phyloP scores from a whole-genome alignment of 2,329 filamentous ascomycete species.

The Chaetomiaceae sp. region DNA sequence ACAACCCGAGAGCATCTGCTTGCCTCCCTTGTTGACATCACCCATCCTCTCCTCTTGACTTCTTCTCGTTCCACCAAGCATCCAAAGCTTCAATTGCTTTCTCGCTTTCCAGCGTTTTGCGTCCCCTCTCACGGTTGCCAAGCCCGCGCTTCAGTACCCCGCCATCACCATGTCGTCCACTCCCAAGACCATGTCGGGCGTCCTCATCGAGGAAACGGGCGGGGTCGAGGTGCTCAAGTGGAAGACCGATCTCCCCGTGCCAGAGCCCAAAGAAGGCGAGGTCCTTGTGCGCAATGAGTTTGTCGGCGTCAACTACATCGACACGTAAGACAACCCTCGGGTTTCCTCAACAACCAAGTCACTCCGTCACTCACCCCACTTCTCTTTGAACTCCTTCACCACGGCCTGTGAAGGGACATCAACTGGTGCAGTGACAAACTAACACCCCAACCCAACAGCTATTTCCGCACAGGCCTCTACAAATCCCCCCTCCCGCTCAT shows the following conservation, averaged over 20 bases:
- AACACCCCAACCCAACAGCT: slow-evolving; percentile 42
- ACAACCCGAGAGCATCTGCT: no score
- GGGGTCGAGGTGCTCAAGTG: slow-evolving; percentile 68
- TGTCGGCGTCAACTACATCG: slow-evolving; percentile 83
- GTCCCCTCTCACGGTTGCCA: background rate
- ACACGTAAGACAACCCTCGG: slow-evolving; percentile 54
- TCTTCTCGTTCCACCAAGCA: no score
- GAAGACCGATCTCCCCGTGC: slow-evolving; percentile 66
- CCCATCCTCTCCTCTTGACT: no score
- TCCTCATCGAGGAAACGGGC: slow-evolving; percentile 68
- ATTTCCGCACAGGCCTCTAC: slow-evolving; percentile 86
- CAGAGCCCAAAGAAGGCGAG: slow-evolving; percentile 62
- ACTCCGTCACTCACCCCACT: background rate
- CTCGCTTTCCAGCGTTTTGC: background rate
- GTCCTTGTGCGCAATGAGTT: slow-evolving; percentile 77
- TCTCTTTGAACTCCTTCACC: no score
- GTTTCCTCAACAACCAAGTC: background rate
- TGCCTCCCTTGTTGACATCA: no score
- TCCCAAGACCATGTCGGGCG: slow-evolving; percentile 66
- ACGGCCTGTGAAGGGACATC: no score
- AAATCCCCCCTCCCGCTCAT: slow-evolving; percentile 64
- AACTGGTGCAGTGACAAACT: background rate
- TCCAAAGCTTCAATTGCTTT: no score
- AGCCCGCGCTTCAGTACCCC: background rate
- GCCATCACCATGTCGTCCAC: slow-evolving; percentile 30